Percentiles rank a stretch among this genome's conserved stretches.
phyloP scores from a whole-genome alignment of 169 alveolate species.

The Eimeria acervulina region DNA sequence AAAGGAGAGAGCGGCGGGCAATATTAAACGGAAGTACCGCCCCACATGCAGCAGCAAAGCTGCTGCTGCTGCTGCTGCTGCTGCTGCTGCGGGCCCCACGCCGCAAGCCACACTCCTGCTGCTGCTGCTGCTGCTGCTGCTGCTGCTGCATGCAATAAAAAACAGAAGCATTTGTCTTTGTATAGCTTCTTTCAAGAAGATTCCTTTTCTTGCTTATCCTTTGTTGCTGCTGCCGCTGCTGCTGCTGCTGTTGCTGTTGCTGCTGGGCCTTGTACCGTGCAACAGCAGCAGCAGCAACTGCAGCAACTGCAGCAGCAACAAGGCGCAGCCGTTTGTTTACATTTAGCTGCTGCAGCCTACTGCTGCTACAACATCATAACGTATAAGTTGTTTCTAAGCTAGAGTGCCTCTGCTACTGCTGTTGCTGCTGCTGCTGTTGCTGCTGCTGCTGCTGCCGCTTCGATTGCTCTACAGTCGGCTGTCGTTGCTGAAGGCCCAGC shows the following conservation, averaged over 20 bases:
- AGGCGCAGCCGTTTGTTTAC: no score
- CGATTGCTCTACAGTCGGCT: no score
- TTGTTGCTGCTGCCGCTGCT: background rate
- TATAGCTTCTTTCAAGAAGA: background rate
- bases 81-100: conserved; percentile 2
- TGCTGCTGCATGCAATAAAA: background rate
- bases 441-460: no score
- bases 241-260: conserved; percentile 17
- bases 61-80: background rate
- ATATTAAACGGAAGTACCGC: background rate
- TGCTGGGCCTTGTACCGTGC: no score
- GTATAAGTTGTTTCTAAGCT: no score
- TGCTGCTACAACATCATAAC: no score
- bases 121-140: conserved; percentile 4
- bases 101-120: background rate
- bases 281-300: background rate
- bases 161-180: no score
- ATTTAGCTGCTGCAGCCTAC: no score
- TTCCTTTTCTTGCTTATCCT: background rate
- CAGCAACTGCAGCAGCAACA: conserved; percentile 28
- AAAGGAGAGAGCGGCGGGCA: background rate
- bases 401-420: no score
- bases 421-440: no score
- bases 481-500: no score
- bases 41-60: background rate